These are phyloP conservation scores for Bremia lactucae DNA, from an alignment of 352 stramenopile genomes.

Conservation along the genomic window DNA sequence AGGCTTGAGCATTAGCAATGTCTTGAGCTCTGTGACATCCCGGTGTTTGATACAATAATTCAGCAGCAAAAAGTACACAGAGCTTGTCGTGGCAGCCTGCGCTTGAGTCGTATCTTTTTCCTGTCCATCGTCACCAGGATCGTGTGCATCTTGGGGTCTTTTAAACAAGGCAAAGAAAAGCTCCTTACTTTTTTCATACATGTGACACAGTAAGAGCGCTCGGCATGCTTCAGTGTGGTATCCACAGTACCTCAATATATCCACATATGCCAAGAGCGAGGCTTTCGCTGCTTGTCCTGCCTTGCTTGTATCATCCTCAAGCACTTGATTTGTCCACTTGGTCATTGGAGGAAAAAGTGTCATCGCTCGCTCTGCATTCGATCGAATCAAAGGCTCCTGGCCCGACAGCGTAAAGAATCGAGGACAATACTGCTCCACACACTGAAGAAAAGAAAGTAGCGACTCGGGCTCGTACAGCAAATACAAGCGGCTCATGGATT, in stretches of 20 bases:
- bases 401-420: slow-evolving; percentile 58
- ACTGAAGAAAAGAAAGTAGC: slow-evolving; percentile 50
- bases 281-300: slow-evolving; percentile 11
- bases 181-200: slow-evolving; percentile 54
- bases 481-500: slow-evolving; percentile 73
- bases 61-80: slow-evolving; percentile 59
- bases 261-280: slow-evolving; percentile 49
- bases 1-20: slow-evolving; percentile 43
- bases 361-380: slow-evolving; percentile 60
- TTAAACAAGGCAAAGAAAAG: slow-evolving; percentile 22
- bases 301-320: slow-evolving; percentile 10
- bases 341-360: slow-evolving; percentile 44
- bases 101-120: slow-evolving; percentile 3
- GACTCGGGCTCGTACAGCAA: slow-evolving; percentile 48
- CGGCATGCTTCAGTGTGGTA: slow-evolving; percentile 42
- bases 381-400: slow-evolving; percentile 23
- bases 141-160: slow-evolving; percentile 9
- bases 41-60: slow-evolving; percentile 50
- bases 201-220: slow-evolving; percentile 43
- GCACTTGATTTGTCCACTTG: slow-evolving; percentile 32
- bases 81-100: slow-evolving; percentile 9
- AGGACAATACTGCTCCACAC: slow-evolving; percentile 47
- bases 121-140: slow-evolving; percentile 8
- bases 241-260: slow-evolving; percentile 42
- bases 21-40: slow-evolving; percentile 31